Conservation (phyloP, 192 early-diverging fungal species). For the Coemansia biformis region DNA sequence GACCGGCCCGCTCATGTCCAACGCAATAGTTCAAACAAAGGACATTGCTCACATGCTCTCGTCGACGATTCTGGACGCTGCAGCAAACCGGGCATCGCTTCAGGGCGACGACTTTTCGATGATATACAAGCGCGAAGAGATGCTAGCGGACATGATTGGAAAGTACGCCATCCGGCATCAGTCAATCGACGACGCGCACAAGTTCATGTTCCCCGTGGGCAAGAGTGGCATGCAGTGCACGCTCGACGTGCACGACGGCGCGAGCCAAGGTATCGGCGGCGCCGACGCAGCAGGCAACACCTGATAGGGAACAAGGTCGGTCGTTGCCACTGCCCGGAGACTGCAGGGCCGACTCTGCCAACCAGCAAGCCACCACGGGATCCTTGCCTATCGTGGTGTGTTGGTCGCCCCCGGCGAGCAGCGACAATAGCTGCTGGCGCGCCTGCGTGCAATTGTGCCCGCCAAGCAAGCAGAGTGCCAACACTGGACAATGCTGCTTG, state of each 20-base stretch:
- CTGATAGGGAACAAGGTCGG: too few species aligned
- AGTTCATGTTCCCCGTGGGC: constrained; percentile 34
- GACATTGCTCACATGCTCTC: constrained; percentile 34
- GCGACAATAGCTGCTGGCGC: too few species aligned
- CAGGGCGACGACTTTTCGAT: constrained; percentile 40
- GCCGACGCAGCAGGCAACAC: too few species aligned
- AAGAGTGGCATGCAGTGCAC: constrained; percentile 32
- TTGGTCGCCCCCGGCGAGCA: too few species aligned
- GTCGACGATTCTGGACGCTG: constrained; percentile 34
- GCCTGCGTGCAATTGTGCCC: too few species aligned
- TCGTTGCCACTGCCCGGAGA: too few species aligned
- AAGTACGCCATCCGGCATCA: constrained; percentile 14
- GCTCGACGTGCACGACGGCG: constrained; percentile 9
- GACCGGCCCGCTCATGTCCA: constrained; percentile 42
- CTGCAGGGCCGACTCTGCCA: too few species aligned
- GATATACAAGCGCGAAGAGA: constrained; percentile 28
- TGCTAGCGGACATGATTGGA: constrained; percentile 33
- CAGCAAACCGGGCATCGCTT: constrained; percentile 46
- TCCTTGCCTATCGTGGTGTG: too few species aligned
- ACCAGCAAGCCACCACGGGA: too few species aligned
- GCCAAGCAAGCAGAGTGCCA: too few species aligned
- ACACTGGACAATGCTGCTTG: too few species aligned
- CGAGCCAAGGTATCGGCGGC: too few species aligned
- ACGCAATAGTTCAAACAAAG: constrained; percentile 24
- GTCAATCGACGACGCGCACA: constrained; percentile 24